These are phyloP conservation scores for Cardamine chenopodiifolia DNA, from an alignment of 345 rosid species.

Conservation along the genomic window DNA sequence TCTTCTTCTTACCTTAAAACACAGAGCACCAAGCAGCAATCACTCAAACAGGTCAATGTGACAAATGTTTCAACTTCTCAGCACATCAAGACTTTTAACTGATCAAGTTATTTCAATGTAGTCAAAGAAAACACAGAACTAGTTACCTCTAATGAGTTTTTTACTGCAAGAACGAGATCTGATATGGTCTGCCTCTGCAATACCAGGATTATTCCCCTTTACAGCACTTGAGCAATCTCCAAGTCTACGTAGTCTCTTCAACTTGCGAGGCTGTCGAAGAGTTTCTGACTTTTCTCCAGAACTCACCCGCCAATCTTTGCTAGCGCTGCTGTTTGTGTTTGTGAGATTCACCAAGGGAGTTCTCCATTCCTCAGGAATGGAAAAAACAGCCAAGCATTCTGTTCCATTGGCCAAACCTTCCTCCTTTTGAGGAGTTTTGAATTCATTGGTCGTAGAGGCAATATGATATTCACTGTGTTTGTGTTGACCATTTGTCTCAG, in stretches of 20 bases:
- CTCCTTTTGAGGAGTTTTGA: slow-evolving; percentile 41
- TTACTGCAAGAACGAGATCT: slow-evolving; percentile 40
- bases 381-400: slow-evolving; percentile 42
- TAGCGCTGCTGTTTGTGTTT: slow-evolving; percentile 43
- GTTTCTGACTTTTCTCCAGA: slow-evolving; percentile 57
- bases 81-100: slow-evolving; percentile 1
- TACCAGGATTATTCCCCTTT: slow-evolving; percentile 45
- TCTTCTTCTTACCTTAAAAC: slow-evolving; percentile 63
- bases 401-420: slow-evolving; percentile 36
- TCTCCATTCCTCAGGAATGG: slow-evolving; percentile 43
- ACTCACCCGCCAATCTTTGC: slow-evolving; percentile 70
- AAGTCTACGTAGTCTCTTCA: slow-evolving; percentile 79
- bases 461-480: slow-evolving; percentile 5
- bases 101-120: not conserved
- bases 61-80: not conserved
- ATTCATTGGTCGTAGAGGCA: slow-evolving; percentile 26
- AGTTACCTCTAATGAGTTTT: slow-evolving; percentile 53
- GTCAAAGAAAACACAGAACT: slow-evolving; percentile 12
- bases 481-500: slow-evolving; percentile 35
- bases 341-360: slow-evolving; percentile 46
- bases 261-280: slow-evolving; percentile 49
- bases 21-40: slow-evolving; percentile 29
- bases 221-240: slow-evolving; percentile 50
- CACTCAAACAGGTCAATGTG: slow-evolving; percentile 6
- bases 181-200: slow-evolving; percentile 33